Evolutionary conservation across 305 asterid species (phyloP).

Genomic region (Solanum hybrid): DNA sequence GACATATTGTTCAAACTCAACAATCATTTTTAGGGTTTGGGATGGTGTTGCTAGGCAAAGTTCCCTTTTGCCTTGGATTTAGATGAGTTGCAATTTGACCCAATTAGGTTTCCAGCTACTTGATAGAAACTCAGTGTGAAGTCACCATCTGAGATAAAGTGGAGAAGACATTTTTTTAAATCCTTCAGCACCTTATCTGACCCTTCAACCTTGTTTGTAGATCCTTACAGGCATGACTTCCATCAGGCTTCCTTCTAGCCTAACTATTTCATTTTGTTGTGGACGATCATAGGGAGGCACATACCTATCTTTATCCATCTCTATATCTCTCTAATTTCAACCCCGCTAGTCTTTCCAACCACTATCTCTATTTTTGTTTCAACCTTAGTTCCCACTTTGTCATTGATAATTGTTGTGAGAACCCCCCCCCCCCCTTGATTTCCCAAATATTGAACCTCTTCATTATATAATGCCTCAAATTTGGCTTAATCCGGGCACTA

Average conservation of each 20-base stretch:
- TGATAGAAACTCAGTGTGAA: neutral
- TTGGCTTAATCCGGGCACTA: no score
- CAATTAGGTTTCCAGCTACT: neutral
- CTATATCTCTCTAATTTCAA: neutral
- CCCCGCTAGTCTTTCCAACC: neutral
- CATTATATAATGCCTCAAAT: no score
- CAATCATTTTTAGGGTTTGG: neutral
- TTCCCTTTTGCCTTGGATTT: neutral
- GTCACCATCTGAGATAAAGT: neutral
- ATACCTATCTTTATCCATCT: neutral
- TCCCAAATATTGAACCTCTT: no score
- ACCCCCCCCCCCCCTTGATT: neutral
- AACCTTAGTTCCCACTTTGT: neutral
- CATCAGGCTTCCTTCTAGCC: neutral
- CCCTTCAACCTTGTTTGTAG: neutral
- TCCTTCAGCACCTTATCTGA: neutral
- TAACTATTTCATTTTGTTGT: neutral
- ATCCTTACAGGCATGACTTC: neutral
- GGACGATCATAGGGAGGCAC: neutral
- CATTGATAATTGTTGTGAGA: neutral
- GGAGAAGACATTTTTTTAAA: neutral
- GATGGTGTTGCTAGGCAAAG: neutral
- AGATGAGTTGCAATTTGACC: no score
- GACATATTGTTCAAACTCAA: neutral
- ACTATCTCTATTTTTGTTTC: neutral